phyloP scores from a whole-genome alignment of 495 filamentous ascomycete genomes.

The Neurospora sp. region DNA sequence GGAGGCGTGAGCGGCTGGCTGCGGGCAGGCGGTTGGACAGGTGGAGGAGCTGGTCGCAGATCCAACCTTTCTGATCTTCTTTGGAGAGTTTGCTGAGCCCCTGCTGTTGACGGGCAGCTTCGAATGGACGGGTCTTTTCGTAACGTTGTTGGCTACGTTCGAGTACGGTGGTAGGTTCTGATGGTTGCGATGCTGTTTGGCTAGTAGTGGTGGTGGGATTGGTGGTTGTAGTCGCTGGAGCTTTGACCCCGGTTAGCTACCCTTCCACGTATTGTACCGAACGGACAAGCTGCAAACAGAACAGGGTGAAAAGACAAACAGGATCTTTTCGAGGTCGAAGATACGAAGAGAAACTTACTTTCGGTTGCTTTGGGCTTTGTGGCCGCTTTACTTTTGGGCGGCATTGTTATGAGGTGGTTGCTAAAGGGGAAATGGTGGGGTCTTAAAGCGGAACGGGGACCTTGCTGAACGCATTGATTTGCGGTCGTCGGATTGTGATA shows the following conservation, averaged over 20 bases:
- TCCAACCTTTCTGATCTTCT: slow-evolving; percentile 27
- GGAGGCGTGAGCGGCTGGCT: slow-evolving; percentile 15
- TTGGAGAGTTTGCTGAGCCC: slow-evolving; percentile 26
- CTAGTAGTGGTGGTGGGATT: neutral
- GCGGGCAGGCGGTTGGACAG: slow-evolving; percentile 20
- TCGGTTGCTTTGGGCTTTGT: slow-evolving; percentile 21
- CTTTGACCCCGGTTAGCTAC: neutral
- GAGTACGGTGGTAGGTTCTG: slow-evolving; percentile 21
- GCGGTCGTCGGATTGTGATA: neutral
- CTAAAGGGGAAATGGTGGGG: slow-evolving; percentile 2
- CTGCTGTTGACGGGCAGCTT: slow-evolving; percentile 14
- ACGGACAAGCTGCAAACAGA: neutral
- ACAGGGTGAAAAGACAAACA: neutral
- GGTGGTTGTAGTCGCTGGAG: neutral
- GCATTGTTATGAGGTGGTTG: slow-evolving; percentile 17
- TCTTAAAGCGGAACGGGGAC: neutral
- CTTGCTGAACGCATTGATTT: neutral
- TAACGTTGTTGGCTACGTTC: slow-evolving; percentile 26
- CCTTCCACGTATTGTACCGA: neutral
- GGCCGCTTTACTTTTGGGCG: slow-evolving; percentile 22
- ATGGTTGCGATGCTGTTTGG: neutral
- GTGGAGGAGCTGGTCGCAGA: slow-evolving; percentile 11
- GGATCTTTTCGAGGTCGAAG: neutral
- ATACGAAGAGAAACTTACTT: slow-evolving; percentile 7
- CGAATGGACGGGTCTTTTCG: slow-evolving; percentile 28